Evolutionary conservation across 805 yeast genomes (phyloP).

Genomic region (Kluyveromyces siamensis): DNA sequence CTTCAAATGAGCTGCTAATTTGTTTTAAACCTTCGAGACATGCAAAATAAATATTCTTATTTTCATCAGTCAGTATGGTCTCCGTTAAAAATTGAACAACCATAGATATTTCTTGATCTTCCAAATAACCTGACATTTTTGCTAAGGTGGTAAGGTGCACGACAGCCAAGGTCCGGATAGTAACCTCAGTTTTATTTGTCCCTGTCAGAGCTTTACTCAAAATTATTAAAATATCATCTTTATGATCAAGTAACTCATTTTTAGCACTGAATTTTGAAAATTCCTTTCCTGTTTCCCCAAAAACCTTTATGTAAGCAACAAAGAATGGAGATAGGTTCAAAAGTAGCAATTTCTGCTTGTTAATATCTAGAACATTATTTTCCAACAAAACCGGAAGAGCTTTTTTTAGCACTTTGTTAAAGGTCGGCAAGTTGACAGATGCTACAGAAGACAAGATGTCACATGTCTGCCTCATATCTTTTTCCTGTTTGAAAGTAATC

Average conservation of each 20-base stretch:
- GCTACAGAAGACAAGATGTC: slow-evolving; percentile 49
- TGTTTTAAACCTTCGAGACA: slow-evolving; percentile 49
- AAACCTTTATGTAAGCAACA: slow-evolving; percentile 40
- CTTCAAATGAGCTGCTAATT: slow-evolving; percentile 20
- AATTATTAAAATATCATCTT: slow-evolving; percentile 60
- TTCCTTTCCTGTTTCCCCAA: slow-evolving; percentile 21
- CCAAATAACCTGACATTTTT: slow-evolving; percentile 40
- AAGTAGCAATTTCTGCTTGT: slow-evolving; percentile 51
- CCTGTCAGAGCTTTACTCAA: slow-evolving; percentile 63
- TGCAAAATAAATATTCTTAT: slow-evolving; percentile 44
- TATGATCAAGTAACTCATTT: slow-evolving; percentile 37
- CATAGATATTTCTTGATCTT: slow-evolving; percentile 46
- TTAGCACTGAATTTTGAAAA: slow-evolving; percentile 5
- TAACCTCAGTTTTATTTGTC: slow-evolving; percentile 57
- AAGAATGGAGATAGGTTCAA: slow-evolving; percentile 52
- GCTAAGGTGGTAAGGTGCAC: slow-evolving; percentile 54
- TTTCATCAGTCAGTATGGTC: slow-evolving; percentile 42
- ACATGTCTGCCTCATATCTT: slow-evolving; percentile 56
- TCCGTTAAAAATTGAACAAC: slow-evolving; percentile 60
- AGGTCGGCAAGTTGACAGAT: slow-evolving; percentile 36
- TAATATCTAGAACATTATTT: slow-evolving; percentile 35
- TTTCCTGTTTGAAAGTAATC: slow-evolving; percentile 41
- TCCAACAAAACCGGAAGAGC: slow-evolving; percentile 37
- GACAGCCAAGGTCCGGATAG: slow-evolving; percentile 57
- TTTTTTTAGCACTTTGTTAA: slow-evolving; percentile 39